Percentiles rank a stretch among this genome's conserved stretches.
Conservation (phyloP, 208 protist species). For the Kentomonas sorsogonicus region DNA sequence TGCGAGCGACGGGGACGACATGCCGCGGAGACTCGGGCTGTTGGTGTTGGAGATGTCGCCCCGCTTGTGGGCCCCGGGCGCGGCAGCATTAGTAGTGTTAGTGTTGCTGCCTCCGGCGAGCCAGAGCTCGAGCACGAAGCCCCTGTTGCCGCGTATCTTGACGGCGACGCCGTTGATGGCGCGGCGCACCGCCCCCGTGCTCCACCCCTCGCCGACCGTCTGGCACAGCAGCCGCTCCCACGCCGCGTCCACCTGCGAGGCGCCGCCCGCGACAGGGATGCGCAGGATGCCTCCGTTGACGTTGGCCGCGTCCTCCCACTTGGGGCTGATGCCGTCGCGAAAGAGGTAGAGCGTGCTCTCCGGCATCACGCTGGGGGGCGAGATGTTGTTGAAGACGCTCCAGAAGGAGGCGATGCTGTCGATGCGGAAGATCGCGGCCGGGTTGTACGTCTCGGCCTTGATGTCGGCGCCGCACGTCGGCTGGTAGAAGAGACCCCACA, state of each 20-base stretch:
- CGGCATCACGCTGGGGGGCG: conserved; percentile 59
- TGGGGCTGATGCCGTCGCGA: conserved; percentile 92
- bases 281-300: conserved; percentile 75
- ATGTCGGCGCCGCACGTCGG: conserved; percentile 49
- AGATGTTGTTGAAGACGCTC: conserved; percentile 93
- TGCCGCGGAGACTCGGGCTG: no score
- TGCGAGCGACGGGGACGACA: no score
- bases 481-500: conserved; percentile 83
- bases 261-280: conserved; percentile 37
- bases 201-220: conserved; percentile 83
- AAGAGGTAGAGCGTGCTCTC: conserved; percentile 93
- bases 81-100: no score
- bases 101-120: no score
- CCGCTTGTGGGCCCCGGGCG: no score
- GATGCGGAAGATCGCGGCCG: conserved; percentile 70
- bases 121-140: conserved; percentile 79
- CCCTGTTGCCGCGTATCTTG: conserved; percentile 70
- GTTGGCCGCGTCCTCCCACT: conserved; percentile 94
- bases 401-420: conserved; percentile 82
- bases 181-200: conserved; percentile 44
- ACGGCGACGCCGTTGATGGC: conserved; percentile 76
- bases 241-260: conserved; percentile 53
- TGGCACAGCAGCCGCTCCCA: conserved; percentile 79
- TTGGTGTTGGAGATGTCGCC: no score
- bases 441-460: conserved; percentile 77